These are phyloP conservation scores for Lentinula guzmanii DNA, from an alignment of 768 basidiomycete species.

Conservation along the genomic window DNA sequence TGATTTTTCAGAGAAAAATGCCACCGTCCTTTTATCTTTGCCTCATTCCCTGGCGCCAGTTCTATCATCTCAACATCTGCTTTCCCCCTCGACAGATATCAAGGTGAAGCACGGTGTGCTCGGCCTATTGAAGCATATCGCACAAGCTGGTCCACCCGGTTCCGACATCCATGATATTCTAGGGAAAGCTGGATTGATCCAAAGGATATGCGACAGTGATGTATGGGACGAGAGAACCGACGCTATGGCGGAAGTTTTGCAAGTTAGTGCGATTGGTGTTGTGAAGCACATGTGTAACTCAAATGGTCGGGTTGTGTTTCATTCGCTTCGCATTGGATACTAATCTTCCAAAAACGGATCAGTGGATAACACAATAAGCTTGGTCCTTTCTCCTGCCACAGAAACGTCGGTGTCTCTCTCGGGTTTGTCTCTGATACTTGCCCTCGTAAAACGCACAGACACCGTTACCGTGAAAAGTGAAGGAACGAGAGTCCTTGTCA, in stretches of 20 bases:
- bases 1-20: constrained; percentile 43
- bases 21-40: constrained; percentile 55
- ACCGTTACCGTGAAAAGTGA: constrained; percentile 83
- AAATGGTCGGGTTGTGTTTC: constrained; percentile 43
- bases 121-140: constrained; percentile 82
- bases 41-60: constrained; percentile 61
- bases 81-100: constrained; percentile 55
- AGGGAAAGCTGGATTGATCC: constrained; percentile 56
- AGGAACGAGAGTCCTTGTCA: constrained; percentile 83
- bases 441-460: constrained; percentile 72
- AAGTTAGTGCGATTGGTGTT: constrained; percentile 81
- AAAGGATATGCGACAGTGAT: constrained; percentile 51
- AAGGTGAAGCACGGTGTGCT: constrained; percentile 88
- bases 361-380: constrained; percentile 41
- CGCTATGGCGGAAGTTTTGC: constrained; percentile 77
- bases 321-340: not conserved
- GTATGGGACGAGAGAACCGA: constrained; percentile 73
- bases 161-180: constrained; percentile 53
- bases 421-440: constrained; percentile 64
- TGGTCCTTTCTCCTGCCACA: constrained; percentile 42
- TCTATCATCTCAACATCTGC: constrained; percentile 49
- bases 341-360: not conserved
- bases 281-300: constrained; percentile 84
- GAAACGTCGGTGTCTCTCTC: constrained; percentile 26
- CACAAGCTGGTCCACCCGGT: constrained; percentile 60